Percentiles rank a stretch among this genome's conserved stretches.
These are phyloP conservation scores for Leishmania turanica DNA, from an alignment of 208 protist species.

Conservation along the genomic window DNA sequence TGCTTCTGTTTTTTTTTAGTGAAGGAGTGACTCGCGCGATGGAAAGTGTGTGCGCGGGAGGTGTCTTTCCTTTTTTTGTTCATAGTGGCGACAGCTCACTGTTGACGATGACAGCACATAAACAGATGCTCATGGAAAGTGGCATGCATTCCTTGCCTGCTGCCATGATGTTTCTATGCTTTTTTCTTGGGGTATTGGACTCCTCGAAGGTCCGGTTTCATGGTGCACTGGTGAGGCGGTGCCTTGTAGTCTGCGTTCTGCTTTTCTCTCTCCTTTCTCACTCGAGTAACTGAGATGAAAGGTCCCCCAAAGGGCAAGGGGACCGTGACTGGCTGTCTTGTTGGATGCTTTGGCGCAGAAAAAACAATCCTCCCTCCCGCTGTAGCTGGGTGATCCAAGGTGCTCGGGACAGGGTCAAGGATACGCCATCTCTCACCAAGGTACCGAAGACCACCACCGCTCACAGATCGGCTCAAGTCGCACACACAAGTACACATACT, in stretches of 20 bases:
- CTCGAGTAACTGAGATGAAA: background rate
- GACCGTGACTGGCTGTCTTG: background rate
- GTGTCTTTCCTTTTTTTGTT: background rate
- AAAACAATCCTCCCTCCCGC: background rate
- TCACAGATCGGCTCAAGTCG: background rate
- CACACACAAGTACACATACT: slow-evolving; percentile 1
- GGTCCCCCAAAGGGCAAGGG: background rate
- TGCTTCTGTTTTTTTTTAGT: background rate
- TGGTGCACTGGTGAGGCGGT: background rate
- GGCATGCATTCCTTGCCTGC: background rate
- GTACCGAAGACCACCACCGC: background rate
- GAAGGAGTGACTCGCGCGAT: background rate
- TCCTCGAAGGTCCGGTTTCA: background rate
- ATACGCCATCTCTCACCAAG: background rate
- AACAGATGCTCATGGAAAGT: background rate
- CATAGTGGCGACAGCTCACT: background rate
- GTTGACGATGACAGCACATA: background rate
- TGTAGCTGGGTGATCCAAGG: background rate
- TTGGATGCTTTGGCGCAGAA: background rate
- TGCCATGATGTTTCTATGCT: background rate
- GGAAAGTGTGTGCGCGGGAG: background rate
- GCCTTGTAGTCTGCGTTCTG: background rate
- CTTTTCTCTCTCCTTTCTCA: background rate
- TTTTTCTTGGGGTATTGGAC: background rate
- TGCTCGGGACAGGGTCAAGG: background rate